A percentile compares a stretch with the other conserved stretches of the same genome.
Evolutionary conservation across 2,329 filamentous ascomycete species (phyloP).

Genomic region (Xylariaceae sp.): DNA sequence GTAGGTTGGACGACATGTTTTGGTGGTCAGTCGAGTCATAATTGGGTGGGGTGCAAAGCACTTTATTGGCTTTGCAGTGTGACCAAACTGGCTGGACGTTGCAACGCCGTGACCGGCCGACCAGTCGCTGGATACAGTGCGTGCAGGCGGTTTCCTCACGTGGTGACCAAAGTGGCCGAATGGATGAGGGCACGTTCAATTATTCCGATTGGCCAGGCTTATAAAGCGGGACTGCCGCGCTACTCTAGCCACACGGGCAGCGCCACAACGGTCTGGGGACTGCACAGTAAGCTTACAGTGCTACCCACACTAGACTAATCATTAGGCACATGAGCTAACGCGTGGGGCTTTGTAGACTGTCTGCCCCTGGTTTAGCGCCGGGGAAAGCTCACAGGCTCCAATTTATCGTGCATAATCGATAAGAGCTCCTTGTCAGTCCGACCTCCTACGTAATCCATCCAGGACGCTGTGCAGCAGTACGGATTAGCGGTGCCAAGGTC

Average conservation of each 20-base stretch:
- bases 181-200: background rate
- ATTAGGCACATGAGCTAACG: background rate
- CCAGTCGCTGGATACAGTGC: background rate
- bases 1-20: constrained; percentile 7
- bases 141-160: background rate
- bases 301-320: background rate
- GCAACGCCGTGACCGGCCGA: background rate
- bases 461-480: background rate
- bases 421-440: constrained; percentile 22
- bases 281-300: no score
- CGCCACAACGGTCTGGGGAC: background rate
- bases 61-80: background rate
- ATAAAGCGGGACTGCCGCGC: background rate
- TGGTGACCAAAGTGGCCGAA: background rate
- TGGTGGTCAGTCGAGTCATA: constrained; percentile 8
- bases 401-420: constrained; percentile 27
- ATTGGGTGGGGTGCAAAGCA: background rate
- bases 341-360: background rate
- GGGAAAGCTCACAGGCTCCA: background rate
- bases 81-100: background rate
- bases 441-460: background rate
- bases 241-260: background rate
- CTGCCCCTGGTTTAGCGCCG: constrained; percentile 1
- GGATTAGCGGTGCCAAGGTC: background rate
- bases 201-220: background rate